phyloP scores from a whole-genome alignment of 129 eudicot species.

The Artemisia annua region DNA sequence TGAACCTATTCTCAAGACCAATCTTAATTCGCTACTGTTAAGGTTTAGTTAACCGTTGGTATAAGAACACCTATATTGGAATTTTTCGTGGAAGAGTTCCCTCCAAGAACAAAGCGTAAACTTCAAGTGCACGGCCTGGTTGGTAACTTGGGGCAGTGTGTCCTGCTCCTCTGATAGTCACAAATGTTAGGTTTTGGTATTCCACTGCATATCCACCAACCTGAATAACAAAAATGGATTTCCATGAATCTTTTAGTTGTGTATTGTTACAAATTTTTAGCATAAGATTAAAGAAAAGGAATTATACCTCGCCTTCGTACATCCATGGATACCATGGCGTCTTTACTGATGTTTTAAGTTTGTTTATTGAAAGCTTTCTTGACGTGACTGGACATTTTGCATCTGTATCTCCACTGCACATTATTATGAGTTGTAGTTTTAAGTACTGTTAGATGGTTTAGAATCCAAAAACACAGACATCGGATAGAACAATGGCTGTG shows the following conservation, averaged over 20 bases:
- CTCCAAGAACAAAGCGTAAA: conserved; percentile 44
- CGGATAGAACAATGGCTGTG: neutral
- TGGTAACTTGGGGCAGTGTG: neutral
- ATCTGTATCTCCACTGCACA: conserved; percentile 57
- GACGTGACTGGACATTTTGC: conserved; percentile 37
- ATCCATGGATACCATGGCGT: conserved; percentile 54
- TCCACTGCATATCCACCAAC: neutral
- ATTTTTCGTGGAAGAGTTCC: conserved; percentile 16
- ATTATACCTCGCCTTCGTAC: conserved; percentile 43
- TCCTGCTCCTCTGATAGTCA: neutral
- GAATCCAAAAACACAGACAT: neutral
- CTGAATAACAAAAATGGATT: no score
- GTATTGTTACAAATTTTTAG: neutral
- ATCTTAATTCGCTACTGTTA: neutral
- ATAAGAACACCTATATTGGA: neutral
- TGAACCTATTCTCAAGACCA: neutral
- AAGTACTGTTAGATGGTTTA: neutral
- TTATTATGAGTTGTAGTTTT: neutral
- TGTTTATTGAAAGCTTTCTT: conserved; percentile 30
- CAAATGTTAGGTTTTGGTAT: neutral
- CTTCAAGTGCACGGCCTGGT: neutral
- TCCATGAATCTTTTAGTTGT: no score
- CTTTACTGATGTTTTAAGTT: conserved; percentile 34
- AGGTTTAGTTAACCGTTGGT: neutral
- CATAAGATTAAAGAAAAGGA: neutral